Conservation (phyloP, 495 filamentous ascomycete species). For the Stereocaulon alpinum region DNA sequence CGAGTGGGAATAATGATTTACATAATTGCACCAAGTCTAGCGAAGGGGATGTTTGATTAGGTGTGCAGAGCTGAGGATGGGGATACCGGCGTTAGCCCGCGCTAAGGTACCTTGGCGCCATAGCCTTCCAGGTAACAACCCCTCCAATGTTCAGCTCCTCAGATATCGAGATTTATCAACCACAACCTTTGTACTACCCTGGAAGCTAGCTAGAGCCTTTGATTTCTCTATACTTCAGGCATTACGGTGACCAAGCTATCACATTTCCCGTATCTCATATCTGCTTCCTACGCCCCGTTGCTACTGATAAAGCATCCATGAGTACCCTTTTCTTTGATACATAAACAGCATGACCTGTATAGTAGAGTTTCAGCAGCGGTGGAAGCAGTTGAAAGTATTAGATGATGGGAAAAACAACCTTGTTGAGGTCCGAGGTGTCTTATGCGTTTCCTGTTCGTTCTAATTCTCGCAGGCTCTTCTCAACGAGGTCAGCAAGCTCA, state of each 20-base stretch:
- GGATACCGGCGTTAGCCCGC: background rate
- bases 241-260: background rate
- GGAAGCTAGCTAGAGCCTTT: background rate
- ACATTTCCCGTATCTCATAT: background rate
- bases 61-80: background rate
- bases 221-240: background rate
- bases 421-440: background rate
- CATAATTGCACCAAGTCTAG: background rate
- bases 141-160: background rate
- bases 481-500: background rate
- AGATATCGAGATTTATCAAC: background rate
- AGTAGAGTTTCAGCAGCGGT: background rate
- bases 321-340: background rate
- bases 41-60: background rate
- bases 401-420: conserved; percentile 2
- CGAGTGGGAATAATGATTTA: background rate
- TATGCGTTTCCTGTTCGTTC: background rate
- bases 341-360: background rate
- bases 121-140: background rate
- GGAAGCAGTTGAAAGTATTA: background rate
- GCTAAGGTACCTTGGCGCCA: background rate
- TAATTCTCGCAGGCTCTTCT: background rate
- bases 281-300: background rate
- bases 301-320: background rate
- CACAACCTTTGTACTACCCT: background rate